A percentile compares a stretch with the other conserved stretches of the same genome.
These are phyloP conservation scores for Caryopteris hybrid DNA, from an alignment of 305 asterid species.

Conservation along the genomic window DNA sequence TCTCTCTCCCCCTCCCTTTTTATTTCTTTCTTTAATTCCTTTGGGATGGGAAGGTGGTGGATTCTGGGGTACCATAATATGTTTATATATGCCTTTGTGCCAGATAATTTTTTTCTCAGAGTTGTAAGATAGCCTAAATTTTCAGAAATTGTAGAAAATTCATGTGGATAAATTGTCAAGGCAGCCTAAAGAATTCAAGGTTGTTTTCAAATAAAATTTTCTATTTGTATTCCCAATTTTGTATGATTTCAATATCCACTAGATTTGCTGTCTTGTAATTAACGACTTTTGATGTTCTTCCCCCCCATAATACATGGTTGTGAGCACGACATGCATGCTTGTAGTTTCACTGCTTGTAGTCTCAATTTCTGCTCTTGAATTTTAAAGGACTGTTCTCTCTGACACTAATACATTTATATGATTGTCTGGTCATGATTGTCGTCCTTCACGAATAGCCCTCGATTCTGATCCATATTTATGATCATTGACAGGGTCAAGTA, in stretches of 20 bases:
- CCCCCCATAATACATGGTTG: background rate
- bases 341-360: background rate
- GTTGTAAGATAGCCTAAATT: too few species aligned
- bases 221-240: background rate
- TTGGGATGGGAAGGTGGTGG: too few species aligned
- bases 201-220: background rate
- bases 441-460: slow-evolving; percentile 16
- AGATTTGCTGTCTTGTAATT: too few species aligned
- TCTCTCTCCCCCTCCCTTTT: too few species aligned
- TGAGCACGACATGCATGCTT: background rate
- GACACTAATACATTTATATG: background rate
- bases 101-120: too few species aligned
- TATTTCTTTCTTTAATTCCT: too few species aligned
- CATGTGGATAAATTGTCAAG: too few species aligned
- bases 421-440: background rate
- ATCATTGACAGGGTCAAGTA: slow-evolving; percentile 3
- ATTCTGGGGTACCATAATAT: too few species aligned
- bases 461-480: slow-evolving; percentile 12
- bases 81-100: too few species aligned
- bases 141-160: too few species aligned
- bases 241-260: background rate
- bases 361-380: background rate
- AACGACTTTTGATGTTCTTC: background rate
- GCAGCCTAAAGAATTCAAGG: background rate
- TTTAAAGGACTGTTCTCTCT: too few species aligned